A percentile compares a stretch with the other conserved stretches of the same genome.
Conservation (phyloP, 2,329 filamentous ascomycete genomes). For the Mariannaea elegans region DNA sequence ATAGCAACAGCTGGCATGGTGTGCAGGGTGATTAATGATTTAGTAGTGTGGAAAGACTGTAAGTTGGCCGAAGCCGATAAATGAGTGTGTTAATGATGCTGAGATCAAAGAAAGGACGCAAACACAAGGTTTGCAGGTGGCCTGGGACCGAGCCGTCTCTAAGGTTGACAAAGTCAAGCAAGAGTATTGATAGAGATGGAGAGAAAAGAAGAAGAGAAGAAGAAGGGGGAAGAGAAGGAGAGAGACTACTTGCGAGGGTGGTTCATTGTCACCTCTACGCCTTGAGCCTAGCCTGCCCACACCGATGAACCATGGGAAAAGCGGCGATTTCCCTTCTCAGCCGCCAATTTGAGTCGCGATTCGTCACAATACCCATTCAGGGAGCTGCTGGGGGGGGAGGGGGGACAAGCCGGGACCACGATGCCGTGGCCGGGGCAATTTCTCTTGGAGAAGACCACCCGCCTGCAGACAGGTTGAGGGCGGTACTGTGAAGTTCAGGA, state of each 20-base stretch:
- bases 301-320: slow-evolving; percentile 22
- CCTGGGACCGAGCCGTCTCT: slow-evolving; percentile 44
- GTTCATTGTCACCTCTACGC: background rate
- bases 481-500: slow-evolving; percentile 39
- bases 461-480: slow-evolving; percentile 1
- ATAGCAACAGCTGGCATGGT: slow-evolving; percentile 38
- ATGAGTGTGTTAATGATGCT: slow-evolving; percentile 43
- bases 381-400: slow-evolving; percentile 9
- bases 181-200: slow-evolving; percentile 33
- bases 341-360: slow-evolving; percentile 14
- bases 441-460: slow-evolving; percentile 23
- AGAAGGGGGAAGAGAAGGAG: slow-evolving; percentile 30
- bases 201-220: slow-evolving; percentile 45
- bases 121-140: slow-evolving; percentile 47
- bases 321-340: slow-evolving; percentile 38
- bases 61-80: slow-evolving; percentile 46
- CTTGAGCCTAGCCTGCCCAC: slow-evolving; percentile 7
- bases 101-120: slow-evolving; percentile 52
- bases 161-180: slow-evolving; percentile 34
- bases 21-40: slow-evolving; percentile 22
- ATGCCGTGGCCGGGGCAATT: slow-evolving; percentile 25
- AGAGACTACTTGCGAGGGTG: slow-evolving; percentile 43
- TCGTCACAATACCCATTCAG: slow-evolving; percentile 15
- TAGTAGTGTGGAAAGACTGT: slow-evolving; percentile 43
- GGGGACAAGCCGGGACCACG: slow-evolving; percentile 12